Base-by-base conservation (phyloP, 1,284 basidiomycete genomes). In the Cutaneotrichosporon curvatum region DNA sequence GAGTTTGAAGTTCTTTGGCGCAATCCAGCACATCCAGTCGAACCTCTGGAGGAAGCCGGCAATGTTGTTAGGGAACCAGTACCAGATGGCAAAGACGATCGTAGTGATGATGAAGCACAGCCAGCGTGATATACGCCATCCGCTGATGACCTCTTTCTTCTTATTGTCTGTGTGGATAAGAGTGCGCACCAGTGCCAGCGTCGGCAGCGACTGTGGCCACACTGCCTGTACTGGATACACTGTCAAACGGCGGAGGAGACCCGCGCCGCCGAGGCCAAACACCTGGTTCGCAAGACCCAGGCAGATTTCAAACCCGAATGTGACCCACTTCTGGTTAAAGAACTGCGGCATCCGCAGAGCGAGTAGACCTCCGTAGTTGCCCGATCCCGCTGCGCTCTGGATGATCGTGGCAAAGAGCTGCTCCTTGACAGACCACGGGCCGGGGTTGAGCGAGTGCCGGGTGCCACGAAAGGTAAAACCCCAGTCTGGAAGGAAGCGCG, bases 21-120 rank as follows among this genome's bases (percentile, higher is more conserved):
- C 71, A 53, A 80, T 79, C 78, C 79, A 80, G 51, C 75, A 75
- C 78, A 43, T 36, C 35, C 35, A 36, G 35, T 36, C 19, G 35
- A 36, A 36, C 10, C 16, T 16, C 35, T 36, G 35, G 6, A 36
- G 35, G 35, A n/a, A 36, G 35, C 15, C 35, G 19, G 19, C 19
- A 18, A 36, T 36, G 18, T 18, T 18, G 8, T 19, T 19, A 10
- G 35, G 35, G 35, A 36, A 36, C 35, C 35, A 36, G 35, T 18
- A 36, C 35, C 35, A 36, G 16, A 23, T 22, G 12, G 30, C 23
- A 18, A 40, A 40, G 22, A 40, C 30, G 23, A n/a, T 16, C 11
- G 18, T 5, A 18, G 25, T 28, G 22, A 40, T 40, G 23, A 40
- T n/a, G 23, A 40, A 25, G 38, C 19, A 28, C 22, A 28, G 30